Evolutionary conservation across 2,329 filamentous ascomycete genomes (phyloP).

Genomic region (Cladobotryum mycophilum): DNA sequence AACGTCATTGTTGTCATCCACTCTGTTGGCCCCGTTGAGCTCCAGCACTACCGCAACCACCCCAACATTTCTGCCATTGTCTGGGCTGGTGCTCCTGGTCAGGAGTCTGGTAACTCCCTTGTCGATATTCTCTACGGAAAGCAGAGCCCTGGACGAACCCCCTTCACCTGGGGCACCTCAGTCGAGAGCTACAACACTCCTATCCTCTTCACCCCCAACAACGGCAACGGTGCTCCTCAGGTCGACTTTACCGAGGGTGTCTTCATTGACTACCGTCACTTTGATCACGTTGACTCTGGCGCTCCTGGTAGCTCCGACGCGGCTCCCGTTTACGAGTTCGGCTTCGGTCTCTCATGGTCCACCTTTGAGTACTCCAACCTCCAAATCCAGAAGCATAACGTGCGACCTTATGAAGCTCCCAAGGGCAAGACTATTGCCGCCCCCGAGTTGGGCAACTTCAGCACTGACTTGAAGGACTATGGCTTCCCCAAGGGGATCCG

Average conservation of each 20-base stretch:
- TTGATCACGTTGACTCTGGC: conserved; percentile 52
- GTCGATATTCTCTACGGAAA: conserved; percentile 78
- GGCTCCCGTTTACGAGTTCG: conserved; percentile 73
- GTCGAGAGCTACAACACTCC: conserved; percentile 63
- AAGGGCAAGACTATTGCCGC: conserved; percentile 57
- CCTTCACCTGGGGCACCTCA: conserved; percentile 72
- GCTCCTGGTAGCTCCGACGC: conserved; percentile 20
- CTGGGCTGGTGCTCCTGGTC: conserved; percentile 75
- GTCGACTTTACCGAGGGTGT: conserved; percentile 69
- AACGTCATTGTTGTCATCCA: conserved; percentile 94
- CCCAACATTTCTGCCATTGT: conserved; percentile 78
- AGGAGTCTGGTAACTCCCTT: conserved; percentile 76
- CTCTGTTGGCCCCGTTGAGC: conserved; percentile 70
- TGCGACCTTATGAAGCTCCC: conserved; percentile 50
- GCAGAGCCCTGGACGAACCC: conserved; percentile 70
- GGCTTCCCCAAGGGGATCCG: conserved; percentile 57
- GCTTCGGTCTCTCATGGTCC: conserved; percentile 74
- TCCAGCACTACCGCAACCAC: conserved; percentile 68
- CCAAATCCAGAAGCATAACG: conserved; percentile 44
- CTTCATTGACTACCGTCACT: conserved; percentile 66
- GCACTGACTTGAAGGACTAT: conserved; percentile 58
- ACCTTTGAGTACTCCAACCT: conserved; percentile 71
- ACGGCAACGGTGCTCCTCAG: conserved; percentile 60
- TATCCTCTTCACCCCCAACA: conserved; percentile 63
- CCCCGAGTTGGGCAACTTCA: conserved; percentile 58